phyloP scores from a whole-genome alignment of 345 rosid species.

The Pugionium cornutum region DNA sequence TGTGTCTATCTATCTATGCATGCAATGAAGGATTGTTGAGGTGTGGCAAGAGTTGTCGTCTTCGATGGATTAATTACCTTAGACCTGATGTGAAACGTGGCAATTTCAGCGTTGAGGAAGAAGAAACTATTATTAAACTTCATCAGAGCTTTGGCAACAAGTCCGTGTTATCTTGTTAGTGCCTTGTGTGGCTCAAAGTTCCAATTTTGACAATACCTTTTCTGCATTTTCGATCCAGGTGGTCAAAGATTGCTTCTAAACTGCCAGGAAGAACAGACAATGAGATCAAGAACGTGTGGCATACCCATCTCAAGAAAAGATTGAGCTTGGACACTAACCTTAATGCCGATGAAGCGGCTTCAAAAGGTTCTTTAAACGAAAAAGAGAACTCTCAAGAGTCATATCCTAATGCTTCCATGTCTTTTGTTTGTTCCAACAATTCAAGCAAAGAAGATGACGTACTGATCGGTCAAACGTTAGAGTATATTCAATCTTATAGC shows the following conservation, averaged over 20 bases:
- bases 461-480: slow-evolving; percentile 17
- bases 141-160: slow-evolving; percentile 42
- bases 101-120: slow-evolving; percentile 42
- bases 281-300: slow-evolving; percentile 64
- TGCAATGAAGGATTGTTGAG: slow-evolving; percentile 42
- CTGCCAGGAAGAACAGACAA: slow-evolving; percentile 56
- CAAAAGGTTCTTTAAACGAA: slow-evolving; percentile 30
- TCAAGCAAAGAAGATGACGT: slow-evolving; percentile 28
- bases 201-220: slow-evolving; percentile 6
- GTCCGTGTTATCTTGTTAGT: slow-evolving; percentile 16
- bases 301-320: slow-evolving; percentile 54
- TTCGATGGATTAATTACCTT: slow-evolving; percentile 43
- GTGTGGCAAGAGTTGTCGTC: slow-evolving; percentile 46
- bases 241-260: slow-evolving; percentile 55
- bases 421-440: slow-evolving; percentile 45
- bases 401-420: slow-evolving; percentile 41
- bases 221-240: slow-evolving; percentile 38
- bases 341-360: slow-evolving; percentile 27
- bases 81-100: slow-evolving; percentile 46
- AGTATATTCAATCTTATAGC: slow-evolving; percentile 24
- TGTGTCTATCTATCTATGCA: slow-evolving; percentile 7
- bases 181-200: slow-evolving; percentile 20
- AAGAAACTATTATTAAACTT: slow-evolving; percentile 40
- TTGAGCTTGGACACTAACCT: slow-evolving; percentile 17
- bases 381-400: slow-evolving; percentile 42